These are phyloP conservation scores for Juglanconis sp. DNA, from an alignment of 2,329 filamentous ascomycete genomes.

Conservation along the genomic window DNA sequence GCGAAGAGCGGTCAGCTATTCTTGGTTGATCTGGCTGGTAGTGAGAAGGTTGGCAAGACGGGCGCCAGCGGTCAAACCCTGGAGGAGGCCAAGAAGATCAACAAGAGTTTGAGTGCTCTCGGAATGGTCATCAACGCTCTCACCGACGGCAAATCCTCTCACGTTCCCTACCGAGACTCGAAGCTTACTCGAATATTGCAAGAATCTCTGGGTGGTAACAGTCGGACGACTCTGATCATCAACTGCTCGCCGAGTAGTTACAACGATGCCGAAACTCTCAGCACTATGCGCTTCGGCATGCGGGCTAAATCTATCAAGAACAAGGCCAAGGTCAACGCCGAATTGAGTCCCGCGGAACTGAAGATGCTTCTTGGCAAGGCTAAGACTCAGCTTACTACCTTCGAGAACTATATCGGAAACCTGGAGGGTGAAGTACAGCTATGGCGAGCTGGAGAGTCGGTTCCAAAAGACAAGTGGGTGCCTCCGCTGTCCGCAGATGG, in stretches of 20 bases:
- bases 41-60: constrained; percentile 98
- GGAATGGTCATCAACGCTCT: constrained; percentile 99
- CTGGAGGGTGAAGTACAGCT: constrained; percentile 80
- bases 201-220: constrained; percentile 96
- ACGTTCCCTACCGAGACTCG: constrained; percentile 95
- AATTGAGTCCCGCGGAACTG: constrained; percentile 92
- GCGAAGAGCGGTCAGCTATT: constrained; percentile 96
- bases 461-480: constrained; percentile 88
- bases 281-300: constrained; percentile 91
- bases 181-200: constrained; percentile 96
- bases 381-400: constrained; percentile 82
- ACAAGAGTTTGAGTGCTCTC: constrained; percentile 96
- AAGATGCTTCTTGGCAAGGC: constrained; percentile 91
- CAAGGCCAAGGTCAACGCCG: constrained; percentile 99
- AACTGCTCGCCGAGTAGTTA: constrained; percentile 99
- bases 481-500: constrained; percentile 58
- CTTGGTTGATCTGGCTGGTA: constrained; percentile 95
- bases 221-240: constrained; percentile 95
- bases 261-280: constrained; percentile 91
- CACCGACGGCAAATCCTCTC: constrained; percentile 94
- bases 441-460: constrained; percentile 84
- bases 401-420: constrained; percentile 79
- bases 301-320: constrained; percentile 99
- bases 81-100: constrained; percentile 99
- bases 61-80: constrained; percentile 95